Conservation (phyloP, 2,329 filamentous ascomycete genomes). For the Monilinia polystroma region DNA sequence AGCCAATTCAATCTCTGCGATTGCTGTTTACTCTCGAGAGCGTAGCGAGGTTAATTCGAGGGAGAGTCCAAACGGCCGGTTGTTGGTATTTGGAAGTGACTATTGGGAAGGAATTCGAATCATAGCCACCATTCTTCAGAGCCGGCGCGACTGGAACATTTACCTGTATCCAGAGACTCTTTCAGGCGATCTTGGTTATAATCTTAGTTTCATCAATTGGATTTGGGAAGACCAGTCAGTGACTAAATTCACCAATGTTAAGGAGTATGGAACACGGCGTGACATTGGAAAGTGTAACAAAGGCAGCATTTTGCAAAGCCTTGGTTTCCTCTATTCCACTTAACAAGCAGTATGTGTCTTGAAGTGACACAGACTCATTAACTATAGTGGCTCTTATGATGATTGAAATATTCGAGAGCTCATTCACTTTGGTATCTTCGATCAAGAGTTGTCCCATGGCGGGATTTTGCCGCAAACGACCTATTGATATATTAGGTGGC, state of each 20-base stretch:
- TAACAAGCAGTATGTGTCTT: not conserved
- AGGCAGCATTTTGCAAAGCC: conserved; percentile 8
- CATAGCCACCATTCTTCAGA: conserved; percentile 12
- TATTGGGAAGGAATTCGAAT: conserved; percentile 2
- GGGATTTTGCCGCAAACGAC: not conserved
- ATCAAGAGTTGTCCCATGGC: not conserved
- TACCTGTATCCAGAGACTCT: conserved; percentile 19
- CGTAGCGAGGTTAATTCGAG: not conserved
- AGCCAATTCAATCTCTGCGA: not conserved
- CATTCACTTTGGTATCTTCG: not conserved
- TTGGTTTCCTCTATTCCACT: conserved; percentile 8
- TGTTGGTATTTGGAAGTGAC: not conserved
- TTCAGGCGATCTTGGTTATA: conserved; percentile 7
- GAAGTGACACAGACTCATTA: not conserved
- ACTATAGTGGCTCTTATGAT: not conserved
- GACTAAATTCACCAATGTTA: conserved; percentile 9
- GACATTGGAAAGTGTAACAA: conserved; percentile 9
- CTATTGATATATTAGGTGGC: not conserved
- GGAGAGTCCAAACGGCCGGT: not conserved
- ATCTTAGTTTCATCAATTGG: conserved; percentile 11
- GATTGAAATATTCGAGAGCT: not conserved
- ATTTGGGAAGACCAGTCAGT: conserved; percentile 10
- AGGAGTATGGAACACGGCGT: conserved; percentile 17
- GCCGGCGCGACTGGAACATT: conserved; percentile 3
- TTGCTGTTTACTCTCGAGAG: not conserved